Base-by-base conservation (phyloP, 2,329 filamentous ascomycete species). In the Pseudocercospora vitis region DNA sequence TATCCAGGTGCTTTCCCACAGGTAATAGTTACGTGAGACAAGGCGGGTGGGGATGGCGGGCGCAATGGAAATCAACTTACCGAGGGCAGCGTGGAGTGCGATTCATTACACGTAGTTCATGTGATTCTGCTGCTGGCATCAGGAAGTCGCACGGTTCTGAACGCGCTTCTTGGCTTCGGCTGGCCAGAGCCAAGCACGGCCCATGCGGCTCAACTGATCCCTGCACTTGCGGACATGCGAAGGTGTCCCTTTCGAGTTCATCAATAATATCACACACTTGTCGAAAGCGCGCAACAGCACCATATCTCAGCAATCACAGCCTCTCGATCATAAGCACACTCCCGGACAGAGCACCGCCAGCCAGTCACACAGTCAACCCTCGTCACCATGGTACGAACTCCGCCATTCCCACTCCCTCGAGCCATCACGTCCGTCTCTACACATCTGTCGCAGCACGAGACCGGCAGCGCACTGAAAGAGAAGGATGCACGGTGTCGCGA, bases 21-120 rank as follows among this genome's bases (percentile, higher is more conserved):
- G 48, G 28, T 51, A 40, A 40, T 50, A 31, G 18, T 26, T 40
- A 28, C 26, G 48, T 42, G 23, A 50, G n/a, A 39, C 24, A 35
- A 35, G 35, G 24, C 4, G 48, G 21, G 29, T 42, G 33, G 48
- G 33, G 26, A n/a, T 12, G 44, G 18, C 23, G 46, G 18, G 21
- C 14, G 21, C 32, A 50, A 39, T 50, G 32, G 42, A 50, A 50
- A 28, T 28, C 18, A 11, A 14, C 21, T 21, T 19, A 12, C 8
- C 14, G 48, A 14, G 48, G 24, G 24, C 21, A 9, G 8, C 14
- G 7, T n/a, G n/a, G n/a, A n/a, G n/a, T n/a, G n/a, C n/a, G n/a
- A n/a, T n/a, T n/a, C n/a, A n/a, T n/a, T n/a, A n/a, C n/a, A n/a
- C n/a, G n/a, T n/a, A n/a, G n/a, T n/a, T n/a, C 18, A 42, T 23